Evolutionary conservation across 352 stramenopile species (phyloP), one percentile per base, ranked within the genome.

Genomic region (Globisporangium apiculatum): DNA sequence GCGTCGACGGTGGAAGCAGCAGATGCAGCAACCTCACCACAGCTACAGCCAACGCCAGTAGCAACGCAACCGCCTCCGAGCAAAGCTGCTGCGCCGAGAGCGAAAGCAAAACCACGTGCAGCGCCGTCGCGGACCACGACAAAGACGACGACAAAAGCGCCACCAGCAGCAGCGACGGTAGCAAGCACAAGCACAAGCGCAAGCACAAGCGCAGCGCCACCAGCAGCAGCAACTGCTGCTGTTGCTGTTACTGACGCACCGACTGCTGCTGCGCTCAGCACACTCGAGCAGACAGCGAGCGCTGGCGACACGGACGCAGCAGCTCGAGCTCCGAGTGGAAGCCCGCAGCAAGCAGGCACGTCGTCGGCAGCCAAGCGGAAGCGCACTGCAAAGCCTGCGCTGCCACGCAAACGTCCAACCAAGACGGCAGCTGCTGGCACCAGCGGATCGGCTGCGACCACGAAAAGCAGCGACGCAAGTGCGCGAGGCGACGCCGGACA

Each of bases 341-440:
- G 6, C 7, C 17, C 18, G 46, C 46, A 18, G 11, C 10, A 14
- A 53, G 24, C 48, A 18, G 43, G 9, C 24, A 37, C 15, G 50
- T 55, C 58, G 12, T 40, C 56, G 11, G 7, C 37, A 17, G 46
- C 31, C 7, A 64, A 64, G 46, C 51, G 58, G 6, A 64, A 64
- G 52, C 57, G 57, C 12, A 7, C 50, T 2, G 7, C 57, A 9
- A 59, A 58, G 42, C 12, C 45, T 37, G 18, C 46, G 14, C 48
- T 45, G 42, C 24, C 48, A 24, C 58, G 47, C 11, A 58, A 64
- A 15, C 58, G 58, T 14, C 45, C 46, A 36, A 5, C 45, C 7
- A 64, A 64, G 24, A 50, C 14, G 43, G 40, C 15, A 12, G 17
- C 42, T 42, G 7, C 15, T 3, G 40, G 17, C 47, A 65, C 15